Evolutionary conservation across 257 asterid species (phyloP).

Genomic region (Solanum habrochaites): DNA sequence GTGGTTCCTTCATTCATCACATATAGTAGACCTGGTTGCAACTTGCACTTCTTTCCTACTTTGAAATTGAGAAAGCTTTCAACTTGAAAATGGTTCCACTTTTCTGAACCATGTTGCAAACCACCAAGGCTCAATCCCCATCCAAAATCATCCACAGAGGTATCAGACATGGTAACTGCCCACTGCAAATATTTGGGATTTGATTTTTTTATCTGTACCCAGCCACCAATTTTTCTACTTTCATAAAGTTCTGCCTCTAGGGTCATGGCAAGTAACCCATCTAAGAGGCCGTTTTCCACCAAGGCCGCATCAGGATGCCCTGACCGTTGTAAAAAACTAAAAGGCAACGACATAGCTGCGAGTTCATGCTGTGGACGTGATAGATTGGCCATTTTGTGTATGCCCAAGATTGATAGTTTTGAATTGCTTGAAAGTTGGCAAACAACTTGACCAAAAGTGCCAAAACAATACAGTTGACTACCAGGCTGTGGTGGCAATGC

Average conservation of each 20-base stretch:
- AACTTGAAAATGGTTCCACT: conserved; percentile 56
- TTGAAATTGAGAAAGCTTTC: conserved; percentile 50
- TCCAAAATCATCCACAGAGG: conserved; percentile 69
- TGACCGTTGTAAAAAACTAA: conserved; percentile 22
- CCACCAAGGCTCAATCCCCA: conserved; percentile 86
- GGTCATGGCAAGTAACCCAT: conserved; percentile 57
- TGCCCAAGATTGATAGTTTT: conserved; percentile 63
- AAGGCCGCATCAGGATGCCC: conserved; percentile 18
- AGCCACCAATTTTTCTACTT: conserved; percentile 55
- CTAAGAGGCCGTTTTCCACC: conserved; percentile 26
- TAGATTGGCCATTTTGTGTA: conserved; percentile 31
- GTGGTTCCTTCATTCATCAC: conserved; percentile 37
- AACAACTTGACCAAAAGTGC: conserved; percentile 71
- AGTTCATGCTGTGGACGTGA: conserved; percentile 27
- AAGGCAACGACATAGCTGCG: conserved; percentile 52
- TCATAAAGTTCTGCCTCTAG: conserved; percentile 51
- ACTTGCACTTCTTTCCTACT: conserved; percentile 41
- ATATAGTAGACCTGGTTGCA: conserved; percentile 60
- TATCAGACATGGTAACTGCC: conserved; percentile 54
- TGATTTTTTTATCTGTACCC: conserved; percentile 55
- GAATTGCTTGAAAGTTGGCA: conserved; percentile 52
- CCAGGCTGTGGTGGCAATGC: conserved; percentile 10
- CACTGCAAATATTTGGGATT: conserved; percentile 37
- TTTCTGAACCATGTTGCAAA: conserved; percentile 25
- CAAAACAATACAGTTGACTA: conserved; percentile 22